Base-by-base conservation (phyloP, 2,329 filamentous ascomycete species). In the Pseudogymnoascus sp. region DNA sequence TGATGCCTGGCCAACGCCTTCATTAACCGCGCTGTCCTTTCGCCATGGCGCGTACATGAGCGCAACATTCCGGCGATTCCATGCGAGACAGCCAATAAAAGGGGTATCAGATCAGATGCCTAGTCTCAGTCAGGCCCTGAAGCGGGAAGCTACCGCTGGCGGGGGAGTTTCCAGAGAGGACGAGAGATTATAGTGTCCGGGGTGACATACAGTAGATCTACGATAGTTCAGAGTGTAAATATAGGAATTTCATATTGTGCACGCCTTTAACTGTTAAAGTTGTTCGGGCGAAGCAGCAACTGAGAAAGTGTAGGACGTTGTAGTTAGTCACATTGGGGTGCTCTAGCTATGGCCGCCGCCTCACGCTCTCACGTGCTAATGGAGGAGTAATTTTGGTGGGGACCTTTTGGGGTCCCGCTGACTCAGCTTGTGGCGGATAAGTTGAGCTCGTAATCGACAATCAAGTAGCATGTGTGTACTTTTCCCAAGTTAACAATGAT, bases 61-160 rank as follows among this genome's bases (percentile, higher is more conserved):
- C 70, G 71, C 68, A 72, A 69, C 72, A 73, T 73, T 63, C 67
- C 68, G 68, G 62, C 68, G 66, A 68, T 72, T 72, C 71, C 72
- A 73, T 73, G 58, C 67, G 65, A 62, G 31, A 19, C 19, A 38
- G 4, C 23, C 61, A 39, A 63, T 52, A 38, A 38, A 26, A 21
- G 8, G 26, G 43, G 39, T 52, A 52, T 55, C 49, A 55, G 29
- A 33, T 55, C 29, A 33, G 29, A 29, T 52, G 29, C 49, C 49
- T 55, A 21, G 10, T 21, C 49, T 2, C 29, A 55, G 49, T 55
- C 49, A 55, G 49, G 29, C 14, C 29, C 29, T 33, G 26, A 55
- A 55, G 29, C 16, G 49, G 23, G 23, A 52, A 29, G 26, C 10
- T 52, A 23, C 45, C 7, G 16, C 4, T 31, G 14, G 45, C 45